These are phyloP conservation scores for Pueraria montana DNA, from an alignment of 306 rosid genomes.

Conservation along the genomic window DNA sequence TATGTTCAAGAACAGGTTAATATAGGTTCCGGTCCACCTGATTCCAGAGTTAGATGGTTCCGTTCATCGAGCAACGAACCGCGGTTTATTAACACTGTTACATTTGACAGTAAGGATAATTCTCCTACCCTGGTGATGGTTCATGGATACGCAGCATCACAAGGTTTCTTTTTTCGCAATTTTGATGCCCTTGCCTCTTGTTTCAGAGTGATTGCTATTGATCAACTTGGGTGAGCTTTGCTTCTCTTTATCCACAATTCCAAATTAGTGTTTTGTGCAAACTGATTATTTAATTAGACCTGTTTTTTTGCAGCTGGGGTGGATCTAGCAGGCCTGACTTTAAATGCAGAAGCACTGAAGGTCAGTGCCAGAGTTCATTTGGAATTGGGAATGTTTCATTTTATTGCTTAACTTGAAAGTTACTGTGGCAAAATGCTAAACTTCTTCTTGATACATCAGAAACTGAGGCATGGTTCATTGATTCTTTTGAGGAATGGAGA, in stretches of 20 bases:
- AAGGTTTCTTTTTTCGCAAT: conserved; percentile 96
- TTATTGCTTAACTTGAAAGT: conserved; percentile 35
- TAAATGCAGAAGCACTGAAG: conserved; percentile 96
- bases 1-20: conserved; percentile 90
- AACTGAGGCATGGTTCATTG: conserved; percentile 96
- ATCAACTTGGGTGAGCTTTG: conserved; percentile 90
- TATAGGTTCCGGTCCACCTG: conserved; percentile 94
- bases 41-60: conserved; percentile 87
- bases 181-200: conserved; percentile 91
- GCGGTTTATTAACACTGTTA: conserved; percentile 85
- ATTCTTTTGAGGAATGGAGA: conserved; percentile 98
- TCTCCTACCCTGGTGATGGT: conserved; percentile 94
- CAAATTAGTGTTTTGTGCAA: neutral
- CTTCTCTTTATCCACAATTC: neutral
- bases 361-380: conserved; percentile 53
- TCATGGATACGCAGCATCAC: conserved; percentile 92
- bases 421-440: conserved; percentile 38
- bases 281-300: neutral
- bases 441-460: conserved; percentile 64
- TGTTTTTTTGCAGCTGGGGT: conserved; percentile 85
- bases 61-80: conserved; percentile 83
- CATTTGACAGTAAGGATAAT: conserved; percentile 73
- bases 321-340: conserved; percentile 99
- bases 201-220: conserved; percentile 89
- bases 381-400: conserved; percentile 10